Percentiles rank a stretch among this genome's conserved stretches.
phyloP scores from a whole-genome alignment of 176 grass and related monocot species.

The Phoenix roebelenii region DNA sequence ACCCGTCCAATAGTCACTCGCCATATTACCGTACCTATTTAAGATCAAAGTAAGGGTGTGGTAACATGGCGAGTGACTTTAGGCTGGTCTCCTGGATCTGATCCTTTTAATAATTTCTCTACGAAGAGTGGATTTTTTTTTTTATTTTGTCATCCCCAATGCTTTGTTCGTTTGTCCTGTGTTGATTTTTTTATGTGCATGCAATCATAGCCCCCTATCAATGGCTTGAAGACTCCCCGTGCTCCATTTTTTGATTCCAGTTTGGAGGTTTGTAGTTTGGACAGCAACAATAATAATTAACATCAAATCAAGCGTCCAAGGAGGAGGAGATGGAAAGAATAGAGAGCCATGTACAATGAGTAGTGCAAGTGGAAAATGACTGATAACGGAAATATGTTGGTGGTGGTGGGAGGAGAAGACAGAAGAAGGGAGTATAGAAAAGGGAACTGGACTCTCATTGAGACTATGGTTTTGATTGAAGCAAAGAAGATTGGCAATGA shows the following conservation, averaged over 20 bases:
- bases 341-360: no score
- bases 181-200: slow-evolving; percentile 11
- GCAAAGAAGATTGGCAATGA: slow-evolving; percentile 18
- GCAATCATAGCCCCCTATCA: not conserved
- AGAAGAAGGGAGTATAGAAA: slow-evolving; percentile 17
- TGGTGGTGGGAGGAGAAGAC: slow-evolving; percentile 4
- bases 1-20: no score
- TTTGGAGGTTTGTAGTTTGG: not conserved
- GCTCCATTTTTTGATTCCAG: not conserved
- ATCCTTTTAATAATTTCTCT: no score
- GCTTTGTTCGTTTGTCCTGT: not conserved
- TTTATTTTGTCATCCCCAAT: no score
- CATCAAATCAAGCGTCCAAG: not conserved
- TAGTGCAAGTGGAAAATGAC: not conserved
- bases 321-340: not conserved
- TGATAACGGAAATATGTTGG: not conserved
- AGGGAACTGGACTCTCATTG: slow-evolving; percentile 19
- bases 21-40: no score
- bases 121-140: no score
- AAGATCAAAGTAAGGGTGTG: no score
- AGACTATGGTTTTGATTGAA: slow-evolving; percentile 24
- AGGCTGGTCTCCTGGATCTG: no score
- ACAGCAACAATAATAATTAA: no score
- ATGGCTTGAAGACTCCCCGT: not conserved
- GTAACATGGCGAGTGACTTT: no score